Base-by-base conservation (phyloP, 495 filamentous ascomycete species). In the Penicillium pancosmium region DNA sequence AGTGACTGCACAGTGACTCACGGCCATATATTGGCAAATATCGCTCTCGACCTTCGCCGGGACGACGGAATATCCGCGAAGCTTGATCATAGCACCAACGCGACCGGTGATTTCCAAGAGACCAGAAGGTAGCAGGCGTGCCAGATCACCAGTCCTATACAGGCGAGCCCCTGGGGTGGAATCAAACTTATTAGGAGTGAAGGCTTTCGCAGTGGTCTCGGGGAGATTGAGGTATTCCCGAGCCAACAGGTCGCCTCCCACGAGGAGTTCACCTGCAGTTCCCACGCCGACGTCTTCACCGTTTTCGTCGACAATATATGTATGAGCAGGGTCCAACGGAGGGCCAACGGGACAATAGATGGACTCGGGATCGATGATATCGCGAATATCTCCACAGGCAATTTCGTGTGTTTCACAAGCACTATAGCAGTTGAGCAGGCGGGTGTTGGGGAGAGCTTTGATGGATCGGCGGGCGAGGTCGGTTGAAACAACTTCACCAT, bases 71-170 rank as follows among this genome's bases (percentile, higher is more conserved):
- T 92, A 86, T 2, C 91, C 91, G 21, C 91, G 83, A 25, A 96
- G 77, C 62, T 94, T 96, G 65, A 93, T 84, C 76, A 93, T 91
- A 0, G 84, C 82, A 1, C 81, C 79, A 12, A 97, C 87, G 40
- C 93, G 86, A 5, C 93, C 93, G 3, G 92, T 82, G 66, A 90
- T 94, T 61, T 96, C 90, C 2, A 97, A 77, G 0, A 80, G 80
- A 1, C 92, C 91, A 41, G 87, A 83, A 1, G 80, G 72, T 8
- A 86, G 73, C 36, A 93, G 81, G 15, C 86, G 78, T 0, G 89
- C 93, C 60, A 86, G 87, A 69, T 98, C 93, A 5, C 93, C 93
- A 2, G 93, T 98, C 21, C 90, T 81, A 72, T 97, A 97, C 19
- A 93, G 76, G 31, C 78, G 63, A 60, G 85, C 73, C 68, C 75